Evolutionary conservation across 345 rosid species (phyloP).

Genomic region (Syzygium jambos): DNA sequence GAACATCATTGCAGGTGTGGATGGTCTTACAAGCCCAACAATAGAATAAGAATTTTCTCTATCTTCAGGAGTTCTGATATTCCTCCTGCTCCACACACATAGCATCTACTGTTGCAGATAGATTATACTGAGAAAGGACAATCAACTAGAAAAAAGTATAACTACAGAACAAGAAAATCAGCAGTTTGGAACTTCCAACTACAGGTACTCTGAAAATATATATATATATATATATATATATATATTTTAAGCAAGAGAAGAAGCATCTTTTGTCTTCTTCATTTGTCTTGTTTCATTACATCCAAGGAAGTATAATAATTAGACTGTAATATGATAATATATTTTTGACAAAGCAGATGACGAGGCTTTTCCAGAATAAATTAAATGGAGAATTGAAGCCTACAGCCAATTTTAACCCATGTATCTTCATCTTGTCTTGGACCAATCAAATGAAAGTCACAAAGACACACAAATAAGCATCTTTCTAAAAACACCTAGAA

Average conservation of each 20-base stretch:
- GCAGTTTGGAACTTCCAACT: background rate
- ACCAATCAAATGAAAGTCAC: background rate
- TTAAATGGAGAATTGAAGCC: background rate
- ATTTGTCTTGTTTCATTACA: background rate
- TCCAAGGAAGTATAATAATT: background rate
- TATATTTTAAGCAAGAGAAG: background rate
- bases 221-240: no score
- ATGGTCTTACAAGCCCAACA: background rate
- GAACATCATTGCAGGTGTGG: background rate
- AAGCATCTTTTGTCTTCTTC: background rate
- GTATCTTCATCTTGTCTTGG: background rate
- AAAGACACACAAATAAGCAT: background rate
- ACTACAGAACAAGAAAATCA: background rate
- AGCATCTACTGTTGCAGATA: background rate
- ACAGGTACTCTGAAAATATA: background rate
- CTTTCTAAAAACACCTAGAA: background rate
- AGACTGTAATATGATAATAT: background rate
- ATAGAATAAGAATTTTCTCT: background rate
- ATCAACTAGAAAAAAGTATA: background rate
- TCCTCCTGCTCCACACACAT: background rate
- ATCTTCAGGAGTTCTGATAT: background rate
- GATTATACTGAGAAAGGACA: background rate
- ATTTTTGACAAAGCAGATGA: background rate
- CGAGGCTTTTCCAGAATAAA: background rate
- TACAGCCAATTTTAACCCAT: background rate